Conservation (phyloP, 345 rosid genomes). For the Linum usitatissimum region DNA sequence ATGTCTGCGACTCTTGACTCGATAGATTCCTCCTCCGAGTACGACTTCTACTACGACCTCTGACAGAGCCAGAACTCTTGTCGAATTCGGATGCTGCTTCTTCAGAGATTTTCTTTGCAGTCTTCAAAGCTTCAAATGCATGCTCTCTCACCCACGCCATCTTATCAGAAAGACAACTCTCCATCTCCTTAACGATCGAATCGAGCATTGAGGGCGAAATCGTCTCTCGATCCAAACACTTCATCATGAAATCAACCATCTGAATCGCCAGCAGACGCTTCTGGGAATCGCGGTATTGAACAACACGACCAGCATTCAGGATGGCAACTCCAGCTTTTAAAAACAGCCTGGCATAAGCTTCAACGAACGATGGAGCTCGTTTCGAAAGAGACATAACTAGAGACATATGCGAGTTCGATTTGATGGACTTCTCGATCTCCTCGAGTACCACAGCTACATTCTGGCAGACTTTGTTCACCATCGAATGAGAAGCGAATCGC, state of each 20-base stretch:
- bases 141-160: constrained; percentile 87
- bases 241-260: constrained; percentile 86
- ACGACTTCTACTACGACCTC: constrained; percentile 40
- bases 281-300: constrained; percentile 63
- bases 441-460: constrained; percentile 82
- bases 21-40: constrained; percentile 22
- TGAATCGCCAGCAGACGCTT: constrained; percentile 72
- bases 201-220: constrained; percentile 52
- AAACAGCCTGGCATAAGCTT: constrained; percentile 81
- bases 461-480: constrained; percentile 84
- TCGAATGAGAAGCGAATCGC: constrained; percentile 79
- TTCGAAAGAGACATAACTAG: constrained; percentile 78
- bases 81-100: constrained; percentile 45
- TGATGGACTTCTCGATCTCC: constrained; percentile 41
- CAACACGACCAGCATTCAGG: constrained; percentile 34
- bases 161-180: constrained; percentile 65
- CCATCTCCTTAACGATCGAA: constrained; percentile 63
- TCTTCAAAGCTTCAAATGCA: constrained; percentile 77
- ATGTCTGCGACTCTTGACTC: constrained; percentile 65
- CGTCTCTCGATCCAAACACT: constrained; percentile 65
- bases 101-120: constrained; percentile 58
- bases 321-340: constrained; percentile 61
- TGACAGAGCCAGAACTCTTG: constrained; percentile 46
- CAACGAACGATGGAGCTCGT: constrained; percentile 67
- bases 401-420: constrained; percentile 61